These are phyloP conservation scores for Dictyostelium intermedium DNA, from an alignment of 78 protist species.

Conservation along the genomic window DNA sequence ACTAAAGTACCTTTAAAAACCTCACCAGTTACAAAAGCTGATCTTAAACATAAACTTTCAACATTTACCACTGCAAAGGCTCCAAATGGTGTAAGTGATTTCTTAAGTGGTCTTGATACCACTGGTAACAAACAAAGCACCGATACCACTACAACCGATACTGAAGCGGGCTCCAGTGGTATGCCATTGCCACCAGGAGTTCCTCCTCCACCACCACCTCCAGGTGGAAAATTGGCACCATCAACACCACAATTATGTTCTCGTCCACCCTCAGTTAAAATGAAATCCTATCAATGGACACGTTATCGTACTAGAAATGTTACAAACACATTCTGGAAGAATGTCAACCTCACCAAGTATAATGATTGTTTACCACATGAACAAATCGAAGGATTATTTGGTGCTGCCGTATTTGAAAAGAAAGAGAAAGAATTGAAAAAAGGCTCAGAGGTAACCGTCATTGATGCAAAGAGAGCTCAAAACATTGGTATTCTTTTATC, in stretches of 20 bases:
- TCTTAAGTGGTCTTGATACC: constrained; percentile 5
- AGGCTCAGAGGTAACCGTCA: constrained; percentile 44
- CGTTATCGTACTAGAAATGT: constrained; percentile 64
- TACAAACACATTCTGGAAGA: constrained; percentile 56
- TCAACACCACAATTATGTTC: constrained; percentile 60
- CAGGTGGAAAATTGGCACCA: constrained; percentile 54
- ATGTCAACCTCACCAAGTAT: constrained; percentile 27
- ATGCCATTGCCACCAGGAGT: constrained; percentile 43
- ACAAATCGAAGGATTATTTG: constrained; percentile 65
- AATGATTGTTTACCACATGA: constrained; percentile 33
- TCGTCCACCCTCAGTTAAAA: constrained; percentile 25
- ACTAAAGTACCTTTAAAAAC: neutral
- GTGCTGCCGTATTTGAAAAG: constrained; percentile 73
- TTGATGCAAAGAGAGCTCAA: constrained; percentile 82
- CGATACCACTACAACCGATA: neutral
- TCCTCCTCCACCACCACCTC: constrained; percentile 75
- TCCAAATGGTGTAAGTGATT: constrained; percentile 14
- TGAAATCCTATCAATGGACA: constrained; percentile 62
- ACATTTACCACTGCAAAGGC: constrained; percentile 24
- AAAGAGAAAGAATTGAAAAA: constrained; percentile 68
- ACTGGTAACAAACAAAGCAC: neutral
- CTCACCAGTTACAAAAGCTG: neutral
- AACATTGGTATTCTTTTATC: constrained; percentile 70
- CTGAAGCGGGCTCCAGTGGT: neutral
- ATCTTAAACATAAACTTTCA: neutral